Evolutionary conservation across 1,284 basidiomycete genomes (phyloP).

Genomic region (Leccinum brunneo-olivaceum): DNA sequence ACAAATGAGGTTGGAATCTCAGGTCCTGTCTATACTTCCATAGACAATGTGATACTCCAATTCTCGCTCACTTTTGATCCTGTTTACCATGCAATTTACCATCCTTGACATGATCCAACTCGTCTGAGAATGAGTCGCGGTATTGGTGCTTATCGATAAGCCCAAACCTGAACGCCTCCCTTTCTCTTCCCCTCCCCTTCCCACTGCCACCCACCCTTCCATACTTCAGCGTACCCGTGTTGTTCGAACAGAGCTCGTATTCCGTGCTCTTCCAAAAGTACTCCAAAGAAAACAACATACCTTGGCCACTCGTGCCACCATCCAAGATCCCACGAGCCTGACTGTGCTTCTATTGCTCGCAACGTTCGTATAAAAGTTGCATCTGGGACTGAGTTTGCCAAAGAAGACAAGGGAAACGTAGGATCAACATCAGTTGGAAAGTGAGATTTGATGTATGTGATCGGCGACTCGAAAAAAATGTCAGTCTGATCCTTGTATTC

Average conservation of each 20-base stretch:
- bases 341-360: slow-evolving; percentile 15
- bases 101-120: neutral
- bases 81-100: neutral
- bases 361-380: slow-evolving; percentile 22
- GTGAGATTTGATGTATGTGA: slow-evolving; percentile 54
- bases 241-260: slow-evolving; percentile 45
- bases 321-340: slow-evolving; percentile 28
- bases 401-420: slow-evolving; percentile 59
- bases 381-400: slow-evolving; percentile 52
- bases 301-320: slow-evolving; percentile 77
- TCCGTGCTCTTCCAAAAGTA: slow-evolving; percentile 48
- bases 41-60: slow-evolving; percentile 12
- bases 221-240: slow-evolving; percentile 64
- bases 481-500: slow-evolving; percentile 80
- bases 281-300: slow-evolving; percentile 76
- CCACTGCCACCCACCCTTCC: slow-evolving; percentile 64
- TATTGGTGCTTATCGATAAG: slow-evolving; percentile 13
- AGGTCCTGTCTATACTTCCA: neutral
- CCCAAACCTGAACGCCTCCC: slow-evolving; percentile 75
- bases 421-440: slow-evolving; percentile 63
- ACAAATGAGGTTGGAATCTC: slow-evolving; percentile 20
- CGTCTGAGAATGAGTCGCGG: no score
- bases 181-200: slow-evolving; percentile 77
- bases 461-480: slow-evolving; percentile 75
- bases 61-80: neutral